Conservation (phyloP, 768 basidiomycete species). For the Bullera alba region DNA sequence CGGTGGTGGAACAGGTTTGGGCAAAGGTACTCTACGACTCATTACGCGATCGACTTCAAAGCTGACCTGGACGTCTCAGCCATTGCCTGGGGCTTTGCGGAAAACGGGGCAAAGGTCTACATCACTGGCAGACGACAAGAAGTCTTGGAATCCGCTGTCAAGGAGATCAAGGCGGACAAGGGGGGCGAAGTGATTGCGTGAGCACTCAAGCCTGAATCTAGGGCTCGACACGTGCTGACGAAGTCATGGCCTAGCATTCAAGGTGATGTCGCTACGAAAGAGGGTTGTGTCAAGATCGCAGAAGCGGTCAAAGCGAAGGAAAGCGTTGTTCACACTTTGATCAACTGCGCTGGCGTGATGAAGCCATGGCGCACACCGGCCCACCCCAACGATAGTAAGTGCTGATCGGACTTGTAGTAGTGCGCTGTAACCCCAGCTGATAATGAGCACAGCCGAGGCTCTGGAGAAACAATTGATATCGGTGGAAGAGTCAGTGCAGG, state of each 20-base stretch:
- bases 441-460: background rate
- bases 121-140: conserved; percentile 38
- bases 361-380: conserved; percentile 18
- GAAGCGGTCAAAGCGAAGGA: conserved; percentile 17
- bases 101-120: conserved; percentile 42
- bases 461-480: background rate
- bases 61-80: too few relatives aligned
- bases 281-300: conserved; percentile 22
- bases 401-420: too few relatives aligned
- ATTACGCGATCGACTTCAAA: too few relatives aligned
- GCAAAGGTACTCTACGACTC: too few relatives aligned
- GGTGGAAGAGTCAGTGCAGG: background rate
- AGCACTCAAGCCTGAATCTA: background rate
- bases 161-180: conserved; percentile 11
- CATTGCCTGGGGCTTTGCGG: conserved; percentile 34
- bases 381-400: background rate
- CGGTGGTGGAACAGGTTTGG: background rate
- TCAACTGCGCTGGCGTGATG: conserved; percentile 41
- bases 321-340: conserved; percentile 22
- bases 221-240: background rate
- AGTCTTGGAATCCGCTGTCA: conserved; percentile 22
- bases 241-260: conserved; percentile 13
- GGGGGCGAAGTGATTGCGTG: conserved; percentile 15
- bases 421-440: background rate
- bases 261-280: conserved; percentile 36